phyloP scores from a whole-genome alignment of 495 filamentous ascomycete species.

The Hyphodiscus hymeniophilus region DNA sequence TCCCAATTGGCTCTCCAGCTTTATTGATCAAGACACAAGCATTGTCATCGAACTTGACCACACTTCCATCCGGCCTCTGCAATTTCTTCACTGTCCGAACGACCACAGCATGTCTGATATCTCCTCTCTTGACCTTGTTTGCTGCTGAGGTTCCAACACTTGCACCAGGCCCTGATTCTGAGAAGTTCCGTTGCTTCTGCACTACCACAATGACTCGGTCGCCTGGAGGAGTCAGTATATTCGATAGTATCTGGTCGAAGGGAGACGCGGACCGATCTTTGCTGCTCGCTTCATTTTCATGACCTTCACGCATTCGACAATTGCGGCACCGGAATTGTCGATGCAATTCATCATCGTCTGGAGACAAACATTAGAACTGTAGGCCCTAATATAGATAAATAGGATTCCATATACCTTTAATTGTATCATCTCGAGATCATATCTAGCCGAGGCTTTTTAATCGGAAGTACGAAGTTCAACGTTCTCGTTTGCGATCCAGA shows the following conservation, averaged over 20 bases:
- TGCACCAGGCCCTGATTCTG: conserved; percentile 48
- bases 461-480: background rate
- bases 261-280: conserved; percentile 64
- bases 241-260: background rate
- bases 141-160: conserved; percentile 52
- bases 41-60: conserved; percentile 94
- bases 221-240: conserved; percentile 42
- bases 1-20: conserved; percentile 89
- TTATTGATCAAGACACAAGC: conserved; percentile 98
- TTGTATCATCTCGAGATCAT: conserved; percentile 79
- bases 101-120: conserved; percentile 93
- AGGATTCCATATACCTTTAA: conserved; percentile 87
- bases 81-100: conserved; percentile 85
- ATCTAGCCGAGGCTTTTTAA: background rate
- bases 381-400: conserved; percentile 27
- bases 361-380: background rate
- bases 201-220: conserved; percentile 97
- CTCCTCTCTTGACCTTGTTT: conserved; percentile 91
- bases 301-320: conserved; percentile 94
- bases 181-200: conserved; percentile 81
- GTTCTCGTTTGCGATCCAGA: background rate
- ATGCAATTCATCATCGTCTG: conserved; percentile 99
- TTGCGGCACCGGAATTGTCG: conserved; percentile 97
- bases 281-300: conserved; percentile 84
- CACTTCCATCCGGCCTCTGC: conserved; percentile 76